These are phyloP conservation scores for Silene coronaria DNA, from an alignment of 179 eudicot species.

Conservation along the genomic window DNA sequence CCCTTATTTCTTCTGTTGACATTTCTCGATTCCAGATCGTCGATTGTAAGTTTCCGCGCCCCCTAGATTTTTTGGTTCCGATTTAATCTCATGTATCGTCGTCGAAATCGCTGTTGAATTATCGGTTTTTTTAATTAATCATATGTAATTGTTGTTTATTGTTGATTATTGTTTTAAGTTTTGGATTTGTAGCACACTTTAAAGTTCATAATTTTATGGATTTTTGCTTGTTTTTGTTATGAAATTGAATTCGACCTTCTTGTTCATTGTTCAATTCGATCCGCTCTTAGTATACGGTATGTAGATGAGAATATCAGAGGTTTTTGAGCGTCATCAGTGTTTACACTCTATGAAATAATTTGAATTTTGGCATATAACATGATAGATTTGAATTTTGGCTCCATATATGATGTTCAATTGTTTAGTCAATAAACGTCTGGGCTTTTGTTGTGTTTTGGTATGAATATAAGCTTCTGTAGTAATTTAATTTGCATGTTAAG, in stretches of 20 bases:
- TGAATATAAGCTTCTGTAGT: no score
- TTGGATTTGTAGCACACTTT: background rate
- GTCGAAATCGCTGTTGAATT: background rate
- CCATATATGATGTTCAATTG: background rate
- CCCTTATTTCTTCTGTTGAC: background rate
- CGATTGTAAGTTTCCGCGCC: background rate
- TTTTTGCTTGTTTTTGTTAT: background rate
- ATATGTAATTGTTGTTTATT: background rate
- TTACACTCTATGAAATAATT: background rate
- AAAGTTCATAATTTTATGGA: background rate
- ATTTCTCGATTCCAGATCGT: background rate
- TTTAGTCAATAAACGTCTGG: slow-evolving; percentile 9
- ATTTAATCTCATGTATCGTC: background rate
- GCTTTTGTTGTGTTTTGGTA: background rate
- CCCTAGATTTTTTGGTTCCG: background rate
- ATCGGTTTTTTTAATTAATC: no score
- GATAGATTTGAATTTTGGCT: slow-evolving; percentile 21
- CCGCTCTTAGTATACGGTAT: no score
- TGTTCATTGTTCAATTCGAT: no score
- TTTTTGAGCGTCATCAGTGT: no score
- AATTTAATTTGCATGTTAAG: background rate
- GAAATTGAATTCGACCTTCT: background rate
- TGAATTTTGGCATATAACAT: slow-evolving; percentile 17
- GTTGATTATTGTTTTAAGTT: background rate
- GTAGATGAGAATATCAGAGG: no score